Conservation (phyloP, 1,284 basidiomycete species). For the Neonothopanus nambi region DNA sequence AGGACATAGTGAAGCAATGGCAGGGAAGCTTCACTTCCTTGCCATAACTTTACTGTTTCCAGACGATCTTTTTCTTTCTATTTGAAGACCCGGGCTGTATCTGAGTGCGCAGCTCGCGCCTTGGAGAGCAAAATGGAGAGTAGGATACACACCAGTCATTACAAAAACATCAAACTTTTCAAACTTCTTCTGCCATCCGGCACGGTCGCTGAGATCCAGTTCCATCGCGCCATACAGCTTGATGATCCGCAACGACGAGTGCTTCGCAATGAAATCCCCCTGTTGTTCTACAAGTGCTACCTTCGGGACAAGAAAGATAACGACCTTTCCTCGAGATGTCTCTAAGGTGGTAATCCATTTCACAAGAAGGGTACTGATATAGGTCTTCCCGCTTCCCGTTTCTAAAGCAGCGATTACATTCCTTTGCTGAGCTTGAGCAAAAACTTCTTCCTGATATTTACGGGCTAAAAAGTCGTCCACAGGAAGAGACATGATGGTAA, state of each 20-base stretch:
- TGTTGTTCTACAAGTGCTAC: conserved; percentile 84
- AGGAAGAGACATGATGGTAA: background rate
- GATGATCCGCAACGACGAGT: conserved; percentile 64
- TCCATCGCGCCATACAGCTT: conserved; percentile 70
- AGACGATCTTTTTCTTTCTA: background rate
- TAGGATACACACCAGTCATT: conserved; percentile 62
- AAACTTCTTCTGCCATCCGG: conserved; percentile 66
- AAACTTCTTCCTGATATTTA: conserved; percentile 74
- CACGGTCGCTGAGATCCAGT: conserved; percentile 66
- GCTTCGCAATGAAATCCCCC: conserved; percentile 61
- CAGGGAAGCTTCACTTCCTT: conserved; percentile 2
- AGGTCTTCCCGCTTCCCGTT: conserved; percentile 82
- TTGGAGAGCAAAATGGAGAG: background rate
- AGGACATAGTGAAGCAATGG: conserved; percentile 5
- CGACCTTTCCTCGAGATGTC: conserved; percentile 47
- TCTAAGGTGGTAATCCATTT: conserved; percentile 66
- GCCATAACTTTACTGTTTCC: conserved; percentile 1
- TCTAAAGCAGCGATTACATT: conserved; percentile 80
- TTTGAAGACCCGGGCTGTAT: background rate
- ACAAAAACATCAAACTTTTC: conserved; percentile 71
- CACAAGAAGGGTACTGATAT: conserved; percentile 77
- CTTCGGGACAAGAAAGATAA: conserved; percentile 79
- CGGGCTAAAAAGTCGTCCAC: conserved; percentile 40
- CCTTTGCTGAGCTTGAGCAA: conserved; percentile 62
- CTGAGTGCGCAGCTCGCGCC: background rate